Conservation (phyloP, 169 alveolate species). For the Hepatocystis sp. region DNA sequence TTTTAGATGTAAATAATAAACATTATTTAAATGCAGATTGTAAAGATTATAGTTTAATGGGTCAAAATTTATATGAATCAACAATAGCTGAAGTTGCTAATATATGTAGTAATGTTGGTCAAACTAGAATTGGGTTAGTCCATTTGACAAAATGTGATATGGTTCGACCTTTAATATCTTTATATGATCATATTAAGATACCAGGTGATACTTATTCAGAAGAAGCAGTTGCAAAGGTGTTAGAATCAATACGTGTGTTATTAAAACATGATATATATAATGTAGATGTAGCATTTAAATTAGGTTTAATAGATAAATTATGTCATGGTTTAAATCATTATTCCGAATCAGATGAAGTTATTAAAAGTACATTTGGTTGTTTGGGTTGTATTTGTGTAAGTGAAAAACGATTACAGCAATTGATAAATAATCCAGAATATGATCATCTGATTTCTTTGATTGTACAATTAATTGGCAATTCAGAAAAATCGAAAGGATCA, state of each 20-base stretch:
- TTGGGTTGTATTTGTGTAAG: slow-evolving; percentile 92
- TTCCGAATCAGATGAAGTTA: slow-evolving; percentile 86
- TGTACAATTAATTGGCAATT: slow-evolving; percentile 59
- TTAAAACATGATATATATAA: slow-evolving; percentile 88
- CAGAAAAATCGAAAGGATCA: slow-evolving; percentile 48
- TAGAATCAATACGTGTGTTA: slow-evolving; percentile 85
- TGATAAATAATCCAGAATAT: slow-evolving; percentile 88
- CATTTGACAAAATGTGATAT: slow-evolving; percentile 74
- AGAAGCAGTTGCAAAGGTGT: slow-evolving; percentile 80
- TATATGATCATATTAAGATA: slow-evolving; percentile 21
- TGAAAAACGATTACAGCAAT: slow-evolving; percentile 87
- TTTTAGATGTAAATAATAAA: slow-evolving; percentile 70
- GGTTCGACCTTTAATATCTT: slow-evolving; percentile 17
- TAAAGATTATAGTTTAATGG: slow-evolving; percentile 77
- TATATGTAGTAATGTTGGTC: slow-evolving; percentile 75
- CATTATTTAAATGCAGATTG: slow-evolving; percentile 23
- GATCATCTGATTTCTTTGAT: slow-evolving; percentile 76
- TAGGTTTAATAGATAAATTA: slow-evolving; percentile 85
- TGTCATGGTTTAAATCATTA: slow-evolving; percentile 88
- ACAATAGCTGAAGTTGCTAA: slow-evolving; percentile 80
- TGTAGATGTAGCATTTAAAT: slow-evolving; percentile 88
- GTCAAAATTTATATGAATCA: slow-evolving; percentile 79
- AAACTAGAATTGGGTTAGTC: slow-evolving; percentile 82
- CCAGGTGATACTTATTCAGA: slow-evolving; percentile 77
- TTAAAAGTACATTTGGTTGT: slow-evolving; percentile 91